Evolutionary conservation across 805 yeast species (phyloP).

Genomic region (Saturnispora saitoi): DNA sequence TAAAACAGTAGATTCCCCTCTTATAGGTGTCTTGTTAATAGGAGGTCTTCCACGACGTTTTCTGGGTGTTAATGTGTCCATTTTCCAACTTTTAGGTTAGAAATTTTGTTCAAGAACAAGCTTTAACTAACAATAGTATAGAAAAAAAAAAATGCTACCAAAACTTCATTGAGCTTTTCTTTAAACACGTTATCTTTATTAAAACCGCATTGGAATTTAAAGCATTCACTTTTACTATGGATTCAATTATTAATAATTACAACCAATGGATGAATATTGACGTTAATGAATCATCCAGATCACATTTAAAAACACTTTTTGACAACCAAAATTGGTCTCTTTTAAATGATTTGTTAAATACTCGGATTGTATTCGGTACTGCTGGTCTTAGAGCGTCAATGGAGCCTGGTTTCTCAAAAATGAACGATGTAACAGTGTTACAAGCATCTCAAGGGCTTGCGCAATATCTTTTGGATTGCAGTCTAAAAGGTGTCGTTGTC

Average conservation of each 20-base stretch:
- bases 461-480: constrained; percentile 32
- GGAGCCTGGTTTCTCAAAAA: constrained; percentile 85
- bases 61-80: neutral
- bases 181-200: neutral
- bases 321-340: constrained; percentile 31
- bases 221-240: neutral
- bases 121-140: neutral
- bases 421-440: constrained; percentile 81
- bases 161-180: neutral
- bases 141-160: too few relatives aligned
- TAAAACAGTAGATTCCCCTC: constrained; percentile 23
- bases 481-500: constrained; percentile 41
- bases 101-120: neutral
- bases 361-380: constrained; percentile 80
- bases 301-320: constrained; percentile 12
- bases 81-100: neutral
- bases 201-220: neutral
- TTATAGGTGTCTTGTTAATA: constrained; percentile 16
- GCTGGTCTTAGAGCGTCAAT: constrained; percentile 84
- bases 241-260: neutral
- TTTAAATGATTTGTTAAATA: constrained; percentile 42
- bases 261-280: constrained; percentile 4
- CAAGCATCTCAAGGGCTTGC: constrained; percentile 88
- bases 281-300: neutral
- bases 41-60: constrained; percentile 26